These are phyloP conservation scores for Westerdykella aurantiaca DNA, from an alignment of 2,329 filamentous ascomycete genomes.

Conservation along the genomic window DNA sequence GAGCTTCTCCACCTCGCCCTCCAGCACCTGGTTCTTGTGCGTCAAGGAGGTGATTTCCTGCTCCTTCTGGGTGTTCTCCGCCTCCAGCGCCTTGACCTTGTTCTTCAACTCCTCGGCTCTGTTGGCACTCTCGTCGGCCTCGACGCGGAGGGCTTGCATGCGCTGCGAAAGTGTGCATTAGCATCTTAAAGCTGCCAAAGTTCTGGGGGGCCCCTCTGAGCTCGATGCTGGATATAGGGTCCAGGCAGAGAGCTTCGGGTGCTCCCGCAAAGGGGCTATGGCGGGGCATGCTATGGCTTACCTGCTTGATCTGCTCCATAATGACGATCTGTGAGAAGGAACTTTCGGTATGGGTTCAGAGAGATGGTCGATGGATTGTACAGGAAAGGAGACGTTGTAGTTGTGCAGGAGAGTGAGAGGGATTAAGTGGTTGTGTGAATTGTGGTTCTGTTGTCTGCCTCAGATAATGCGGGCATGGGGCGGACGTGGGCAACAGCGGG, in stretches of 20 bases:
- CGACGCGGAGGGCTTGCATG: constrained; percentile 90
- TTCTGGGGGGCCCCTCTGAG: neutral
- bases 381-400: constrained; percentile 5
- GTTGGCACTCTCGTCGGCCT: constrained; percentile 77
- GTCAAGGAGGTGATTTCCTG: constrained; percentile 95
- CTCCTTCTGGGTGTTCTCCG: constrained; percentile 94
- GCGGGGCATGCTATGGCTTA: constrained; percentile 42
- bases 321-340: constrained; percentile 12
- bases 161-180: constrained; percentile 53
- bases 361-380: constrained; percentile 2
- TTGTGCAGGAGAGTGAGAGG: constrained; percentile 2
- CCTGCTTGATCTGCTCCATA: constrained; percentile 90
- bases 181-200: constrained; percentile 10
- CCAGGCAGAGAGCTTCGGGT: constrained; percentile 6
- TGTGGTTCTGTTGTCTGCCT: constrained; percentile 17
- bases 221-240: constrained; percentile 1
- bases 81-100: constrained; percentile 85
- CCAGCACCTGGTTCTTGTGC: constrained; percentile 91
- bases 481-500: neutral
- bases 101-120: constrained; percentile 82
- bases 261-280: constrained; percentile 19
- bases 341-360: neutral
- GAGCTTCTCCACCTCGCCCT: constrained; percentile 87
- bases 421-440: constrained; percentile 19
- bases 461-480: constrained; percentile 22